Conservation (phyloP, 495 filamentous ascomycete species). For the Penicillium waksmanii region DNA sequence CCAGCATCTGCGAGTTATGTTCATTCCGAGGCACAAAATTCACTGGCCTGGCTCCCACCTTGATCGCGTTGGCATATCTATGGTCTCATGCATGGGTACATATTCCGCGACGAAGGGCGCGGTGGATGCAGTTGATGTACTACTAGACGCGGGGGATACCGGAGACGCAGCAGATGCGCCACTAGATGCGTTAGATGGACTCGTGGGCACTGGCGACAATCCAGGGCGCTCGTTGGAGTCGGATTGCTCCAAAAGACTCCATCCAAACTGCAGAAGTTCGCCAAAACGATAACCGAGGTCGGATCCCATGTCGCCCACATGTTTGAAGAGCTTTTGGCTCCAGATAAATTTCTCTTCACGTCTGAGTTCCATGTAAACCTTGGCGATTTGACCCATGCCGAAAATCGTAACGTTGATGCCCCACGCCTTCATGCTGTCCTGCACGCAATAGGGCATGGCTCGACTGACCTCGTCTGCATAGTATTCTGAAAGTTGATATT, state of each 20-base stretch:
- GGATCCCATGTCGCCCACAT: background rate
- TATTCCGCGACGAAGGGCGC: background rate
- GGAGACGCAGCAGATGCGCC: background rate
- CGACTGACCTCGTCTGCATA: conserved; percentile 17
- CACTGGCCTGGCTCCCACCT: background rate
- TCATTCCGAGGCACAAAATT: background rate
- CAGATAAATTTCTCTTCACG: conserved; percentile 6
- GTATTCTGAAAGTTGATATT: conserved; percentile 11
- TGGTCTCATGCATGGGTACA: background rate
- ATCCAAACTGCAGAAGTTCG: conserved; percentile 3
- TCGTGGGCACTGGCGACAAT: background rate
- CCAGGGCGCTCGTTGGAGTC: background rate
- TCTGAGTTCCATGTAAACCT: conserved; percentile 16
- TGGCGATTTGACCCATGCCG: conserved; percentile 8
- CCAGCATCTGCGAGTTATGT: background rate
- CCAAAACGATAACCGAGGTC: conserved; percentile 1
- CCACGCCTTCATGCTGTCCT: conserved; percentile 9
- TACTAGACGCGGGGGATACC: background rate
- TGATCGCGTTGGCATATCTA: background rate
- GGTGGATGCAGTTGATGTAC: background rate
- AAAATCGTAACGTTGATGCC: conserved; percentile 10
- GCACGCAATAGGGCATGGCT: conserved; percentile 12
- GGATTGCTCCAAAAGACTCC: background rate
- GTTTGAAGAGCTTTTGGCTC: conserved; percentile 2
- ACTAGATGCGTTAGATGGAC: background rate